phyloP scores from a whole-genome alignment of 2,329 filamentous ascomycete genomes.

The Aspergillus caelatus region DNA sequence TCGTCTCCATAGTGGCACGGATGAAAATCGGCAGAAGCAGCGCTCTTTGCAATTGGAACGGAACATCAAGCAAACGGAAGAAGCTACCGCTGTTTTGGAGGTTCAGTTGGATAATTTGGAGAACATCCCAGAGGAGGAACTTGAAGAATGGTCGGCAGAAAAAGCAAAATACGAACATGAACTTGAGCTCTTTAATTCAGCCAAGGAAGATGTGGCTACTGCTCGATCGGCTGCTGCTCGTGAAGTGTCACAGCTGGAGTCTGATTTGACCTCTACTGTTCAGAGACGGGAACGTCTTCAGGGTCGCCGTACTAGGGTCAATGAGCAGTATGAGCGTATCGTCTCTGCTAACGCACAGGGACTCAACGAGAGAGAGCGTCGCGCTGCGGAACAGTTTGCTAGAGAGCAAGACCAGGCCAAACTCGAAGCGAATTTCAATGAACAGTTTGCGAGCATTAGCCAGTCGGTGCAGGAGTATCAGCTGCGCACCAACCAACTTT shows the following conservation, averaged over 20 bases:
- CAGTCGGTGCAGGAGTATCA: slow-evolving; percentile 49
- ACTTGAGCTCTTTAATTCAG: slow-evolving; percentile 52
- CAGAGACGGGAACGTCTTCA: slow-evolving; percentile 64
- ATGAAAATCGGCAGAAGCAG: slow-evolving; percentile 65
- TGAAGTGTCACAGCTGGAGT: slow-evolving; percentile 54
- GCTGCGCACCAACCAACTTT: slow-evolving; percentile 45
- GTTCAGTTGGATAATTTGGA: slow-evolving; percentile 58
- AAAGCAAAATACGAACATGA: slow-evolving; percentile 59
- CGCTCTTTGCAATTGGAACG: slow-evolving; percentile 64
- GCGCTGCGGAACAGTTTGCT: slow-evolving; percentile 50
- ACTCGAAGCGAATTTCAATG: slow-evolving; percentile 46
- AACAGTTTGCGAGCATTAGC: slow-evolving; percentile 46
- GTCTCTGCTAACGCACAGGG: slow-evolving; percentile 61
- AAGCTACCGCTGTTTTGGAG: slow-evolving; percentile 59
- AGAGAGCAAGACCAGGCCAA: slow-evolving; percentile 50
- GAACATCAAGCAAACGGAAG: slow-evolving; percentile 65
- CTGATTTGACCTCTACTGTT: slow-evolving; percentile 55
- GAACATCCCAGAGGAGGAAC: slow-evolving; percentile 60
- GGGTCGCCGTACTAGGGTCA: slow-evolving; percentile 59
- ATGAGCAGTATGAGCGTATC: slow-evolving; percentile 64
- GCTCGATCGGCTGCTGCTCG: slow-evolving; percentile 56
- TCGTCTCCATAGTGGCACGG: slow-evolving; percentile 61
- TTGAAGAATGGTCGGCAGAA: slow-evolving; percentile 55
- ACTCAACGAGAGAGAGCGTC: slow-evolving; percentile 57
- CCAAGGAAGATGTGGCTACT: slow-evolving; percentile 54